Evolutionary conservation across 345 rosid genomes (phyloP), one percentile per base, ranked within the genome.

Genomic region (Ceriops zippeliana): DNA sequence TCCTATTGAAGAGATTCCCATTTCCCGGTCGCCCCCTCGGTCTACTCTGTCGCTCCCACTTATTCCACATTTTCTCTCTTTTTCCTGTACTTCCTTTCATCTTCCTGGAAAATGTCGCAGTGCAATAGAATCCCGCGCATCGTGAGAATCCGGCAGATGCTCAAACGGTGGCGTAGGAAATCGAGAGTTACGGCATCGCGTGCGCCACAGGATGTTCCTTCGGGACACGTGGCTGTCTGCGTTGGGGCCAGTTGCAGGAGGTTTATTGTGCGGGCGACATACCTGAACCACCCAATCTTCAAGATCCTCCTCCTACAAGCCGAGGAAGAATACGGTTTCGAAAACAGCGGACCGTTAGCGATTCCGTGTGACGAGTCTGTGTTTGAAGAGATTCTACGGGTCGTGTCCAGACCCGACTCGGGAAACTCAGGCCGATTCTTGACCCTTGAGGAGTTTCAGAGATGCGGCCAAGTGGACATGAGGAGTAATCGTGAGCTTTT

Each of bases 291-390:
- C 71, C 99, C 97, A 1, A 81, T 88, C 42, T 91, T 95, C 80
- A 72, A 76, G 58, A 71, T 74, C 1, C 88, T 95, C 22, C 86
- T 95, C 31, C 80, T 80, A 6, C 79, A 81, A 26, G 89, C 96
- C 21, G 99, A 91, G 76, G 99, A 95, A 67, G 96, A 86, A 83
- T 91, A 82, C 73, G 99, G 99, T 0, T 95, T 91, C 89, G 64
- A 67, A 15, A 81, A 82, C 77, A 73, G 24, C 1, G 99, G 99
- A 19, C 96, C 86, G 26, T 70, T 95, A 21, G 82, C 87, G 2
- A 74, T 95, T 68, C 97, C 99, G 8, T 95, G 99, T 28, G 93
- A 91, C 49, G 98, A 91, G 74, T 76, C 84, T 1, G 65, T 83
- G n/a, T 91, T 93, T 67, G 98, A 93, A 52, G 91, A 89, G 74